These are phyloP conservation scores for Potentilla sterilis DNA, from an alignment of 306 rosid species.

Conservation along the genomic window DNA sequence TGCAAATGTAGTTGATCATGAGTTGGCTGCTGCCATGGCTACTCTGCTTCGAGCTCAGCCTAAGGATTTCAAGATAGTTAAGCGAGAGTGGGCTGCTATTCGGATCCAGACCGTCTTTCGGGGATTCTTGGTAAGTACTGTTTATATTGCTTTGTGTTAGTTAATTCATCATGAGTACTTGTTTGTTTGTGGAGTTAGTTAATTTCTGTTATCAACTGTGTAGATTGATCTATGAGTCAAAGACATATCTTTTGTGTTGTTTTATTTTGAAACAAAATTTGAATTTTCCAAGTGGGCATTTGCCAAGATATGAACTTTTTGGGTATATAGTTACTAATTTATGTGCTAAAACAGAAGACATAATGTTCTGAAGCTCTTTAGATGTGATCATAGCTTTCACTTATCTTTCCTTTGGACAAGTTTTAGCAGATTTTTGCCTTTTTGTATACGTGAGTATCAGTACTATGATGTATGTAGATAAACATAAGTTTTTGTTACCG, in stretches of 20 bases:
- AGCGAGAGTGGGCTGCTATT: conserved; percentile 78
- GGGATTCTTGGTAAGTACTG: conserved; percentile 58
- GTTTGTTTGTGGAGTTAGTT: background rate
- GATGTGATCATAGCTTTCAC: background rate
- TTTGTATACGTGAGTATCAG: background rate
- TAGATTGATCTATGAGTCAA: background rate
- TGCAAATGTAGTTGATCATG: conserved; percentile 35
- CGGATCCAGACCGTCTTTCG: conserved; percentile 78
- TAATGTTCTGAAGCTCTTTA: background rate
- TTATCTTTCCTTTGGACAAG: background rate
- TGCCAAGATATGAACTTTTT: background rate
- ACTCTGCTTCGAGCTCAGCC: conserved; percentile 68
- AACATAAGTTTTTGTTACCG: background rate
- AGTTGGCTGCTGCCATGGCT: conserved; percentile 68
- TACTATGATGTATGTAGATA: background rate
- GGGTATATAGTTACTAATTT: background rate
- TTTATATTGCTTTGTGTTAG: background rate
- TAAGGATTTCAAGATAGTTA: conserved; percentile 56
- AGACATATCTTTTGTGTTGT: background rate
- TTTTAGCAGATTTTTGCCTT: background rate
- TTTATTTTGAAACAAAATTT: background rate
- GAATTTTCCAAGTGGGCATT: background rate
- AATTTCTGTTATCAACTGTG: background rate
- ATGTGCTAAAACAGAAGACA: background rate
- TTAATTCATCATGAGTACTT: background rate